A percentile compares a stretch with the other conserved stretches of the same genome.
phyloP scores from a whole-genome alignment of 805 yeast genomes.

The Scheffersomyces amazonensis region DNA sequence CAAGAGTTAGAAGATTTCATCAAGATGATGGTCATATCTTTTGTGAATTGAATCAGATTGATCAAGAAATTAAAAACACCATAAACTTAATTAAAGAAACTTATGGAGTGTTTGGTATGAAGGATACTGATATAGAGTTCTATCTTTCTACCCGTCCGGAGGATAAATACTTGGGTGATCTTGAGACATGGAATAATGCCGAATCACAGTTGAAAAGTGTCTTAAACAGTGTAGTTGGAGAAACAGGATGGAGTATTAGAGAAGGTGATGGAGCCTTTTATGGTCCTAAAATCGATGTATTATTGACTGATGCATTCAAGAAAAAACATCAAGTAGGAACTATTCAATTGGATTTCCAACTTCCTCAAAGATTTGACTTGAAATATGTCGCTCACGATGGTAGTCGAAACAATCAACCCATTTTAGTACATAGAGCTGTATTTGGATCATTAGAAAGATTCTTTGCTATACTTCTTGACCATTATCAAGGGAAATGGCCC shows the following conservation, averaged over 20 bases:
- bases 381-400: conserved; percentile 56
- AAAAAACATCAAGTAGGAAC: conserved; percentile 94
- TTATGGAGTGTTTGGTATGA: conserved; percentile 65
- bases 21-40: conserved; percentile 98
- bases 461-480: conserved; percentile 85
- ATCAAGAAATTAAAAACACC: conserved; percentile 67
- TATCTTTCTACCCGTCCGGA: conserved; percentile 86
- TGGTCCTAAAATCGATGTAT: conserved; percentile 93
- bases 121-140: conserved; percentile 48
- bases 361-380: conserved; percentile 81
- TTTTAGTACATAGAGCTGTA: conserved; percentile 94
- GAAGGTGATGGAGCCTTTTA: conserved; percentile 97
- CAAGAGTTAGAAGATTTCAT: conserved; percentile 91
- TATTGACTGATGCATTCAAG: conserved; percentile 73
- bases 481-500: conserved; percentile 93
- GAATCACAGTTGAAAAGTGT: conserved; percentile 64
- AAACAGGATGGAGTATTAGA: conserved; percentile 66
- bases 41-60: conserved; percentile 76
- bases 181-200: conserved; percentile 79
- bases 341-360: conserved; percentile 90
- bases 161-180: conserved; percentile 67
- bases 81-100: conserved; percentile 71
- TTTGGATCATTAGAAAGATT: conserved; percentile 94
- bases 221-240: conserved; percentile 42
- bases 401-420: conserved; percentile 62